Conservation (phyloP, 805 yeast species). For the Candida namnaoensis region DNA sequence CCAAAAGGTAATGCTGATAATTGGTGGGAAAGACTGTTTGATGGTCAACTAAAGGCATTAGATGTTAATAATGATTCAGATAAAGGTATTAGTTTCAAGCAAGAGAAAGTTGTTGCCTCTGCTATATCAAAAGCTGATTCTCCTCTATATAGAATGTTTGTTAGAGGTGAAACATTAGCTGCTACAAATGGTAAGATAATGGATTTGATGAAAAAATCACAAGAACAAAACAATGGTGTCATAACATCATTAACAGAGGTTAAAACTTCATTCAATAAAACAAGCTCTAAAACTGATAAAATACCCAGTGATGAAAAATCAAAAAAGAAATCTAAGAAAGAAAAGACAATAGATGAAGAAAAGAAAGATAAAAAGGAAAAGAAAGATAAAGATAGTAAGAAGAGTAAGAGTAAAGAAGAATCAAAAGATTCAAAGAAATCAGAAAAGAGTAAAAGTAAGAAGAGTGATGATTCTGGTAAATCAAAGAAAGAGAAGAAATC, state of each 20-base stretch:
- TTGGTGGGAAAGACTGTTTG: conserved; percentile 97
- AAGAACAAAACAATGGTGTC: neutral
- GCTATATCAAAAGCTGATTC: conserved; percentile 45
- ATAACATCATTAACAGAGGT: neutral
- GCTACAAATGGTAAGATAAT: conserved; percentile 56
- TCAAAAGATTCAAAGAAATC: conserved; percentile 7
- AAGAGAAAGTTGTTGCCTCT: conserved; percentile 36
- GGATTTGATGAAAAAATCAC: conserved; percentile 8
- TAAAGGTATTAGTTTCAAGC: conserved; percentile 40
- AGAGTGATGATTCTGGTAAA: too few species aligned
- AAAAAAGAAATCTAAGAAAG: neutral
- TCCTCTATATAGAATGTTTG: conserved; percentile 81
- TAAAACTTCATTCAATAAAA: neutral
- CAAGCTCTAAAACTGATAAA: too few species aligned
- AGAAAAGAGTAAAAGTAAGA: neutral
- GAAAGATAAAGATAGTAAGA: conserved; percentile 12
- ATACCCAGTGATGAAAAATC: too few species aligned
- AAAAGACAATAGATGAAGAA: conserved; percentile 10
- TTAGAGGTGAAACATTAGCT: conserved; percentile 72
- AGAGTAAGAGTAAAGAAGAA: conserved; percentile 5
- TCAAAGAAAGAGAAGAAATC: neutral
- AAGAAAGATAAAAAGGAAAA: conserved; percentile 5
- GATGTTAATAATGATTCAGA: conserved; percentile 36
- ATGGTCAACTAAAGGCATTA: conserved; percentile 78
- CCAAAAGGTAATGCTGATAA: conserved; percentile 57